These are phyloP conservation scores for Populus tomentosa DNA, from an alignment of 441 rosid genomes.

Conservation along the genomic window DNA sequence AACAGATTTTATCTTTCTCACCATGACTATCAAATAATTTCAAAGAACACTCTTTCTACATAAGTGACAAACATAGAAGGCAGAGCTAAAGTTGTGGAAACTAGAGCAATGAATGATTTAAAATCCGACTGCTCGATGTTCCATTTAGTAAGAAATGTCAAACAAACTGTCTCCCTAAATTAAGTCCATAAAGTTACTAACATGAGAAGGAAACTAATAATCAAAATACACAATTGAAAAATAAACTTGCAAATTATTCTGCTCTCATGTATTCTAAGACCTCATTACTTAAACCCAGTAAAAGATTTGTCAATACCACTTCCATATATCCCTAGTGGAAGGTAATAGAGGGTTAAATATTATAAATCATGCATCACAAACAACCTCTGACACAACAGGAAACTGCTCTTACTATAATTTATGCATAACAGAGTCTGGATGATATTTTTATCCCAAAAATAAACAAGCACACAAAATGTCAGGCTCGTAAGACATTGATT, in stretches of 20 bases:
- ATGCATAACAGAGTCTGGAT: neutral
- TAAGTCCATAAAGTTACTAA: neutral
- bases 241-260: neutral
- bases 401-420: neutral
- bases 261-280: neutral
- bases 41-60: neutral
- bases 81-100: neutral
- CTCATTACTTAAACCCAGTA: neutral
- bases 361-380: neutral
- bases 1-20: slow-evolving; percentile 4
- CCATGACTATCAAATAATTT: neutral
- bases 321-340: neutral
- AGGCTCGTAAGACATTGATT: neutral
- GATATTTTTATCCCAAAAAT: slow-evolving; percentile 3
- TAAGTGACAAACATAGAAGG: too few relatives aligned
- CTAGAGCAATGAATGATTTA: neutral
- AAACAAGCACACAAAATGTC: neutral
- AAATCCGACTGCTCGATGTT: neutral
- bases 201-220: neutral
- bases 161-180: neutral
- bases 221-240: neutral
- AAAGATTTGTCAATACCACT: neutral
- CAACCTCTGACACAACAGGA: neutral
- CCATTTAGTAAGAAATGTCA: neutral
- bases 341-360: neutral